These are phyloP conservation scores for Vaccinium darrowii DNA, from an alignment of 148 eudicot genomes.

Conservation along the genomic window DNA sequence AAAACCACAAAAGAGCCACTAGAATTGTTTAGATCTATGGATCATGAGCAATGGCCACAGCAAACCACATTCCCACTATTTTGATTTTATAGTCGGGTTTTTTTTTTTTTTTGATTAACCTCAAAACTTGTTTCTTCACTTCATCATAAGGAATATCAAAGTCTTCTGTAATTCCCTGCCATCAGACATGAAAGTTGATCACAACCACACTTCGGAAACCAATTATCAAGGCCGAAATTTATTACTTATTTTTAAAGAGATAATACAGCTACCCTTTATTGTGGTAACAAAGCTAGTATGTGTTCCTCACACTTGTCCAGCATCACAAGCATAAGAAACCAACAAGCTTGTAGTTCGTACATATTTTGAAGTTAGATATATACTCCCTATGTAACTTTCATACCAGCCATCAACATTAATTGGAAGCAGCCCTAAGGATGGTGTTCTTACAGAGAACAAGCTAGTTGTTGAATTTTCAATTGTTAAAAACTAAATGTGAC, in stretches of 20 bases:
- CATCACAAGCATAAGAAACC: neutral
- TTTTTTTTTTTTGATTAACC: neutral
- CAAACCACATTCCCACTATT: neutral
- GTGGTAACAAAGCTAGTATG: neutral
- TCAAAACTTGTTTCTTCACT: neutral
- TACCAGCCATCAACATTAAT: neutral
- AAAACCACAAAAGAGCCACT: neutral
- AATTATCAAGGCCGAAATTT: neutral
- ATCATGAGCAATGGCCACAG: neutral
- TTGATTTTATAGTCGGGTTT: neutral
- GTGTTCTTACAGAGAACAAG: neutral
- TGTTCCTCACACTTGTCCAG: neutral
- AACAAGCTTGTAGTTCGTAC: neutral
- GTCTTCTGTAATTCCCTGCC: neutral
- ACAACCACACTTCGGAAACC: neutral
- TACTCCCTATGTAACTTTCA: neutral
- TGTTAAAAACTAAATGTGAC: neutral
- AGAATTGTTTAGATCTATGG: neutral
- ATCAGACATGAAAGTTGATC: neutral
- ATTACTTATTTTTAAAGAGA: neutral
- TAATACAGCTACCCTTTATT: neutral
- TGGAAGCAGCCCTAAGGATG: neutral
- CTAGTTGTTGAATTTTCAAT: neutral
- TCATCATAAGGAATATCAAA: neutral
- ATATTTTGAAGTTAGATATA: neutral